A percentile compares a stretch with the other conserved stretches of the same genome.
phyloP scores from a whole-genome alignment of 1,284 basidiomycete genomes.

The Omphalotus olearius region DNA sequence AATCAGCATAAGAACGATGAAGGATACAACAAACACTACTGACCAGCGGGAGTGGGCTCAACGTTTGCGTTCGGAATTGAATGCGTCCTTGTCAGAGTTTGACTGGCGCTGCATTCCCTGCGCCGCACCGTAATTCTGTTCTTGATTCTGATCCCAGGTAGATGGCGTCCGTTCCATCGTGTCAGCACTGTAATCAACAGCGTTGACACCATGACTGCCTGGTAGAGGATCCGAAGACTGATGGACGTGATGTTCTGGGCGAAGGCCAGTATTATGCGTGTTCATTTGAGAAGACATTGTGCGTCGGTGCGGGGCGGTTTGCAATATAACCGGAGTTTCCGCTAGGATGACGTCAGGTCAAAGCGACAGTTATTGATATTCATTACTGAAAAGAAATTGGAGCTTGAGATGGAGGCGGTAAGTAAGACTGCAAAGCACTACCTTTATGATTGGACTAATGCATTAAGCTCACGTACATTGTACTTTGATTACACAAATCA shows the following conservation, averaged over 20 bases:
- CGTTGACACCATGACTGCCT: constrained; percentile 21
- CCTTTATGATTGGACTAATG: no score
- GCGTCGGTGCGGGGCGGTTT: no score
- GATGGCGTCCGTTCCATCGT: constrained; percentile 19
- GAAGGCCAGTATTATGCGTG: not conserved
- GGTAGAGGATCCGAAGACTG: constrained; percentile 29
- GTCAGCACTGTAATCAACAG: constrained; percentile 25
- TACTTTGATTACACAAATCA: no score
- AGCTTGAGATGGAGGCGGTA: no score
- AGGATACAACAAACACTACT: not conserved
- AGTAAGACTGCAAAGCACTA: no score
- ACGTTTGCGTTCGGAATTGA: constrained; percentile 34
- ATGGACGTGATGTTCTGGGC: constrained; percentile 30
- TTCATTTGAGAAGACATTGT: no score
- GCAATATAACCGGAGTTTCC: no score
- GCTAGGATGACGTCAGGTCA: no score
- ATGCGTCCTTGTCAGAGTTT: constrained; percentile 22
- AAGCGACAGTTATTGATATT: no score
- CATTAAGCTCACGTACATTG: no score
- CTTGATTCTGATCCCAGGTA: constrained; percentile 11
- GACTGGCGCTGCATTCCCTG: constrained; percentile 1
- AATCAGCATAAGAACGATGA: not conserved
- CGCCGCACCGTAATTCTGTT: constrained; percentile 3
- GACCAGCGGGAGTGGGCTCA: constrained; percentile 35
- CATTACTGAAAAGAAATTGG: no score